Conservation (phyloP, 1,139 yeast genomes). For the Geotrichum histeridarum region DNA sequence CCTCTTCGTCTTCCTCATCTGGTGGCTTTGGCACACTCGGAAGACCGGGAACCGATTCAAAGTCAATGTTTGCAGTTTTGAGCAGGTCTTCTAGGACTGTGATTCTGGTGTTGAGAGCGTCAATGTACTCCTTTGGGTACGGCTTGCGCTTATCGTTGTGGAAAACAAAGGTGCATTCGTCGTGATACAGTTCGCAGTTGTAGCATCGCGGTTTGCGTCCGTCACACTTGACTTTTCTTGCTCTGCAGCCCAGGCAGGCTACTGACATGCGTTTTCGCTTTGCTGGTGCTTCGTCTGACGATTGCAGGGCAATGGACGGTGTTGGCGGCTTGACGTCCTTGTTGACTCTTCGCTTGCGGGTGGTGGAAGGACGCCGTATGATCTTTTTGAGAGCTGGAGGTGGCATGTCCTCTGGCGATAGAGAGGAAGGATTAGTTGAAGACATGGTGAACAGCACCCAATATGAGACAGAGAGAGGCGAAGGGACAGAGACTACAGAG, state of each 20-base stretch:
- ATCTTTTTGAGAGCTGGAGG: not conserved
- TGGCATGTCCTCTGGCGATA: not conserved
- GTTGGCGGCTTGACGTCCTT: not conserved
- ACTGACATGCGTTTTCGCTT: slow-evolving; percentile 46
- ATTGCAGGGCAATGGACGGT: not conserved
- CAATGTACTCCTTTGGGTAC: slow-evolving; percentile 23
- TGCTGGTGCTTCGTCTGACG: slow-evolving; percentile 6
- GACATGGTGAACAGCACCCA: not conserved
- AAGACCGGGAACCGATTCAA: slow-evolving; percentile 8
- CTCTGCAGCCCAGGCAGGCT: slow-evolving; percentile 60
- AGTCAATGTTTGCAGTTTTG: slow-evolving; percentile 17
- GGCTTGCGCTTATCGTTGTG: slow-evolving; percentile 24
- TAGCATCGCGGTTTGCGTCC: slow-evolving; percentile 59
- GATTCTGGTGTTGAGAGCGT: slow-evolving; percentile 20
- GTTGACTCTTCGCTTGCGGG: not conserved
- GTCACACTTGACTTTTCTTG: slow-evolving; percentile 55
- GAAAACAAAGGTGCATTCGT: slow-evolving; percentile 21
- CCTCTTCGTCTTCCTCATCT: not conserved
- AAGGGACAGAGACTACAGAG: not conserved
- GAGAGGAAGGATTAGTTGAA: not conserved
- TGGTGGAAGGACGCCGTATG: not conserved
- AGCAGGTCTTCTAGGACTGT: slow-evolving; percentile 19
- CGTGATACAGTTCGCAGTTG: slow-evolving; percentile 56
- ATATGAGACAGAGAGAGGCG: not conserved
- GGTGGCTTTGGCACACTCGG: not conserved